Evolutionary conservation across 2,329 filamentous ascomycete genomes (phyloP).

Genomic region (Claviceps pazoutovae): DNA sequence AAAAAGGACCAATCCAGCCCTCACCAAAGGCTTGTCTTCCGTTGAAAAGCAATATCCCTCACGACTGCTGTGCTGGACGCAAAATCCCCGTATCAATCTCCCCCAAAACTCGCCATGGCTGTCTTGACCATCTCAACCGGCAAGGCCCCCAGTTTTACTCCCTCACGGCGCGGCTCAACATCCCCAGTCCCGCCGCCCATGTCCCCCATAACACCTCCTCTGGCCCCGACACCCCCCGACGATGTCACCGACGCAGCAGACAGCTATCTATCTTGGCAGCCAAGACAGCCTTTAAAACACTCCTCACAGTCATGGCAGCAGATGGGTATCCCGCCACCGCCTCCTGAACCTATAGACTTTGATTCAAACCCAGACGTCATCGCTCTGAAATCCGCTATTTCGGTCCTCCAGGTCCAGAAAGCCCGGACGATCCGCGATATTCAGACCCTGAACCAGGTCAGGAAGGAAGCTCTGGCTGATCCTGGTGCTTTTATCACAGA

Average conservation of each 20-base stretch:
- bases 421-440: slow-evolving; percentile 67
- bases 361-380: slow-evolving; percentile 70
- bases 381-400: slow-evolving; percentile 72
- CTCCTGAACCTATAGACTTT: slow-evolving; percentile 41
- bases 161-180: slow-evolving; percentile 23
- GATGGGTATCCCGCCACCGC: slow-evolving; percentile 29
- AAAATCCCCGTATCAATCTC: background rate
- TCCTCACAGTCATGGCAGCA: slow-evolving; percentile 24
- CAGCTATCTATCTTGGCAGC: slow-evolving; percentile 7
- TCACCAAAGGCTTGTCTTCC: background rate
- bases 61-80: background rate
- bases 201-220: slow-evolving; percentile 41
- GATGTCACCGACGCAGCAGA: slow-evolving; percentile 6
- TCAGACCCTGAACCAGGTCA: slow-evolving; percentile 51
- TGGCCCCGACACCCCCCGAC: slow-evolving; percentile 22
- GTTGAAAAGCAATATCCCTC: background rate
- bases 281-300: slow-evolving; percentile 30
- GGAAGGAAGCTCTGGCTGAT: slow-evolving; percentile 54
- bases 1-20: background rate
- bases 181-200: slow-evolving; percentile 37
- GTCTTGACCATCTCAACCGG: slow-evolving; percentile 19
- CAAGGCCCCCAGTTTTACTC: slow-evolving; percentile 6
- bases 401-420: slow-evolving; percentile 74
- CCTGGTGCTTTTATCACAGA: slow-evolving; percentile 61
- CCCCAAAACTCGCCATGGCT: slow-evolving; percentile 12